Evolutionary conservation across 2,329 filamentous ascomycete genomes (phyloP).

Genomic region (Cladobotryum protrusum): DNA sequence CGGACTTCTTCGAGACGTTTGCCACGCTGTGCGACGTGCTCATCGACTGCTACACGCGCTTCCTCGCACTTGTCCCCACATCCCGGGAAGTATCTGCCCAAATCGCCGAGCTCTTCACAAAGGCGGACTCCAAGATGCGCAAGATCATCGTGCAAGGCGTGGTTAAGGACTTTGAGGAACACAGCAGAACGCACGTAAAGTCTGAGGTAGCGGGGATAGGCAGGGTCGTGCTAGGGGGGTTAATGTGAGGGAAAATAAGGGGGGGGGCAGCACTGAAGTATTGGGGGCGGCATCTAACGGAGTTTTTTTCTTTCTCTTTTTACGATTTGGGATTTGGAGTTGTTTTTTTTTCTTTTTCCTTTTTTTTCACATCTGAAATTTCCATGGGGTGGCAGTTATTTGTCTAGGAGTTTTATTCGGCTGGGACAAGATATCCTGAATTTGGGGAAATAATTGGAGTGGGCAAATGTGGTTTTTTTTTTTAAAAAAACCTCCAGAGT

Average conservation of each 20-base stretch:
- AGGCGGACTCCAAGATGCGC: conserved; percentile 77
- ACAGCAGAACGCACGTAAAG: conserved; percentile 67
- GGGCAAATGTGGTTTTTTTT: too few relatives aligned
- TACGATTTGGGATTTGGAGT: neutral
- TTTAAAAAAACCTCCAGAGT: too few relatives aligned
- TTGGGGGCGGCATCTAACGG: too few relatives aligned
- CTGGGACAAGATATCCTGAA: too few relatives aligned
- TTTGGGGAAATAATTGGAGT: neutral
- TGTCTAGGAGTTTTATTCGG: too few relatives aligned
- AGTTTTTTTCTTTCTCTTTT: neutral
- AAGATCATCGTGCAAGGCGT: conserved; percentile 85
- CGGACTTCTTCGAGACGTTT: conserved; percentile 95
- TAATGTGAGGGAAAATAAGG: too few relatives aligned
- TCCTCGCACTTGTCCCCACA: conserved; percentile 68
- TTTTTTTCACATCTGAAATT: neutral
- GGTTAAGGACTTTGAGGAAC: conserved; percentile 89
- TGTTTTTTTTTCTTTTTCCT: neutral
- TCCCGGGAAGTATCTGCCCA: conserved; percentile 64
- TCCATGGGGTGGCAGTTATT: neutral
- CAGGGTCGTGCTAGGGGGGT: conserved; percentile 80
- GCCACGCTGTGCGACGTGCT: conserved; percentile 91
- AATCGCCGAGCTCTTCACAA: conserved; percentile 80
- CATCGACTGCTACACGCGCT: conserved; percentile 81
- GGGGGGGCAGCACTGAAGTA: neutral
- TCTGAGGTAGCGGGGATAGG: conserved; percentile 79